A percentile compares a stretch with the other conserved stretches of the same genome.
phyloP scores from a whole-genome alignment of 768 basidiomycete species.

The Suillus occidentalis region DNA sequence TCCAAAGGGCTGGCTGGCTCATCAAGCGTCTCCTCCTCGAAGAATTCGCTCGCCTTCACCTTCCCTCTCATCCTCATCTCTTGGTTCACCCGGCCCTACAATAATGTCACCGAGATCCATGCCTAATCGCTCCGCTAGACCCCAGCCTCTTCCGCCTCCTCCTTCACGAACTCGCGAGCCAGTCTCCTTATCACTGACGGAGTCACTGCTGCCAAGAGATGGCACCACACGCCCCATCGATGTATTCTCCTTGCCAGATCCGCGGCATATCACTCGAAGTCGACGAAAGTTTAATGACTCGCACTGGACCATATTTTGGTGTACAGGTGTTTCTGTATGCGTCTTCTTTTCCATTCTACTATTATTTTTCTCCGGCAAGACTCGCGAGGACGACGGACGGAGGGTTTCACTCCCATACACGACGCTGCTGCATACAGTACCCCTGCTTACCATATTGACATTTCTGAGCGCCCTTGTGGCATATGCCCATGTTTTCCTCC shows the following conservation, averaged over 20 bases:
- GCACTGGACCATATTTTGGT: slow-evolving; percentile 70
- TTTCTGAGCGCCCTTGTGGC: slow-evolving; percentile 68
- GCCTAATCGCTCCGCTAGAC: slow-evolving; percentile 33
- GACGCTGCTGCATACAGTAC: slow-evolving; percentile 75
- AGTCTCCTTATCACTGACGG: slow-evolving; percentile 63
- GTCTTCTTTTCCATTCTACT: slow-evolving; percentile 64
- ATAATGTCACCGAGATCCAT: slow-evolving; percentile 7
- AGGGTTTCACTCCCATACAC: slow-evolving; percentile 53
- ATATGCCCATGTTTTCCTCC: slow-evolving; percentile 71
- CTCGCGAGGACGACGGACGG: slow-evolving; percentile 20
- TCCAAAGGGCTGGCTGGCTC: slow-evolving; percentile 68
- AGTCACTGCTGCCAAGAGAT: slow-evolving; percentile 77
- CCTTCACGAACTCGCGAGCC: slow-evolving; percentile 46
- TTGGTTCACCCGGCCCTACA: slow-evolving; percentile 22
- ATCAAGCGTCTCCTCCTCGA: slow-evolving; percentile 64
- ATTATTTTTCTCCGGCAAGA: slow-evolving; percentile 56
- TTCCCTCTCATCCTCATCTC: slow-evolving; percentile 33
- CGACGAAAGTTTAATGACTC: slow-evolving; percentile 76
- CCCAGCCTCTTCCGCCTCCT: slow-evolving; percentile 36
- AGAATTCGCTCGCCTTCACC: slow-evolving; percentile 43
- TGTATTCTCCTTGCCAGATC: slow-evolving; percentile 78
- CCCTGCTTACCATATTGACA: slow-evolving; percentile 71
- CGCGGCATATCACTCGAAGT: slow-evolving; percentile 59
- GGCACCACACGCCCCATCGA: slow-evolving; percentile 62
- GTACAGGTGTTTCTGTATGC: slow-evolving; percentile 56